Evolutionary conservation across 331 rosid species (phyloP).

Genomic region (Rhamnella rubrinervis): DNA sequence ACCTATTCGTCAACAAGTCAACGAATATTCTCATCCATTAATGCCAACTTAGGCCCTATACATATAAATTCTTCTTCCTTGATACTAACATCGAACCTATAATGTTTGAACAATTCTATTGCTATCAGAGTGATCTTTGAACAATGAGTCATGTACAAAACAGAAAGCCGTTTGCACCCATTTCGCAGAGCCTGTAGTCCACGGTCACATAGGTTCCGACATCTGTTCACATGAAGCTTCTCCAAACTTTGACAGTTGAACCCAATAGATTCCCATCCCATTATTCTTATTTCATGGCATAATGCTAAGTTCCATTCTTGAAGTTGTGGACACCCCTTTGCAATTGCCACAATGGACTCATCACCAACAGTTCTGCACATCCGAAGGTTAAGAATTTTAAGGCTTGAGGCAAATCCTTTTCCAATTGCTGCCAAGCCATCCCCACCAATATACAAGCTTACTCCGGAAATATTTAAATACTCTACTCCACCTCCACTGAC

Average conservation of each 20-base stretch:
- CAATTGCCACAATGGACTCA: slow-evolving; percentile 36
- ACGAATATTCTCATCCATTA: slow-evolving; percentile 27
- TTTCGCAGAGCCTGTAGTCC: slow-evolving; percentile 50
- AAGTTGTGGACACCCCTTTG: slow-evolving; percentile 51
- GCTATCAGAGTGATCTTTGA: slow-evolving; percentile 34
- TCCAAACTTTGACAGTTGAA: slow-evolving; percentile 41
- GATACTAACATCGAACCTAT: slow-evolving; percentile 45
- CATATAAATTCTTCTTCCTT: slow-evolving; percentile 44
- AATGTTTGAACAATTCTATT: slow-evolving; percentile 55
- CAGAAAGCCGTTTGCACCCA: slow-evolving; percentile 54
- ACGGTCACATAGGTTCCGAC: slow-evolving; percentile 46
- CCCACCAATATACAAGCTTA: slow-evolving; percentile 32
- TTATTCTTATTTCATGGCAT: slow-evolving; percentile 44
- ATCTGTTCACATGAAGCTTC: slow-evolving; percentile 58
- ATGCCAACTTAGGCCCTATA: slow-evolving; percentile 40
- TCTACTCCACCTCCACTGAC: slow-evolving; percentile 54
- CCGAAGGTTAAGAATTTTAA: slow-evolving; percentile 52
- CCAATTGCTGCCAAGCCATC: slow-evolving; percentile 42
- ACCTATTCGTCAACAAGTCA: slow-evolving; percentile 8
- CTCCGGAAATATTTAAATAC: slow-evolving; percentile 43
- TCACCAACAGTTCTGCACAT: slow-evolving; percentile 45
- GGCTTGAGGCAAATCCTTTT: slow-evolving; percentile 31
- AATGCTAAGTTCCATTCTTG: slow-evolving; percentile 70
- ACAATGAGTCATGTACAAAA: slow-evolving; percentile 53
- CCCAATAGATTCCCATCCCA: slow-evolving; percentile 60